Evolutionary conservation across 768 basidiomycete species (phyloP).

Genomic region (Leccinum olivaceopallidum): DNA sequence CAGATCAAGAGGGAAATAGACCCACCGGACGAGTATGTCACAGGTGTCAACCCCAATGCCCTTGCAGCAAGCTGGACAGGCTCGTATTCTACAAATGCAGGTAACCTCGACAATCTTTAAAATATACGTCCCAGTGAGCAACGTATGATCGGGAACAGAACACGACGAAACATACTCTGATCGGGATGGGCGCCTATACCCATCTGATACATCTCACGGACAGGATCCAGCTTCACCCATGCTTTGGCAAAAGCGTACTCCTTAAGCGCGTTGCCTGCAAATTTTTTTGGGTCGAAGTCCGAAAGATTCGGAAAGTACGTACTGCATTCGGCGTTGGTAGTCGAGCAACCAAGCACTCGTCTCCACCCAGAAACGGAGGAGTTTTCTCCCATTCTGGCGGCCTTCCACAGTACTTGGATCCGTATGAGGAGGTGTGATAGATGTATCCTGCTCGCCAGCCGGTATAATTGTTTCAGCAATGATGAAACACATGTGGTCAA

Average conservation of each 20-base stretch:
- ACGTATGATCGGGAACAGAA: background rate
- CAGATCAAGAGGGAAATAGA: background rate
- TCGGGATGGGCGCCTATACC: slow-evolving; percentile 77
- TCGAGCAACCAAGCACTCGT: slow-evolving; percentile 64
- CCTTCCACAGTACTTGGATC: slow-evolving; percentile 48
- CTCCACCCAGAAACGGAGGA: slow-evolving; percentile 83
- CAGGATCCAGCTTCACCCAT: slow-evolving; percentile 56
- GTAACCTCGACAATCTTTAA: slow-evolving; percentile 50
- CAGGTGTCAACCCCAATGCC: slow-evolving; percentile 64
- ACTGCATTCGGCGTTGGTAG: slow-evolving; percentile 50
- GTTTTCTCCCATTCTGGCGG: slow-evolving; percentile 52
- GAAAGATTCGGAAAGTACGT: slow-evolving; percentile 18
- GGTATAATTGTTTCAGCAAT: slow-evolving; percentile 21
- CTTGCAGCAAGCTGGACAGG: slow-evolving; percentile 43
- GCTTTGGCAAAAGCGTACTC: slow-evolving; percentile 41
- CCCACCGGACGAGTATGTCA: slow-evolving; percentile 65
- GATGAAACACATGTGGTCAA: slow-evolving; percentile 42
- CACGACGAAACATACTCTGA: slow-evolving; percentile 53
- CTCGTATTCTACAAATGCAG: slow-evolving; percentile 41
- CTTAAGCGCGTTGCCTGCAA: slow-evolving; percentile 46
- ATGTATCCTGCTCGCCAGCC: slow-evolving; percentile 38
- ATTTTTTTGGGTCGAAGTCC: slow-evolving; percentile 9
- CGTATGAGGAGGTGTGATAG: slow-evolving; percentile 55
- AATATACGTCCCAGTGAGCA: slow-evolving; percentile 40
- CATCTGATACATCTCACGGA: slow-evolving; percentile 68